Conservation (phyloP, 192 early-diverging fungal species). For the Coemansia sp. region DNA sequence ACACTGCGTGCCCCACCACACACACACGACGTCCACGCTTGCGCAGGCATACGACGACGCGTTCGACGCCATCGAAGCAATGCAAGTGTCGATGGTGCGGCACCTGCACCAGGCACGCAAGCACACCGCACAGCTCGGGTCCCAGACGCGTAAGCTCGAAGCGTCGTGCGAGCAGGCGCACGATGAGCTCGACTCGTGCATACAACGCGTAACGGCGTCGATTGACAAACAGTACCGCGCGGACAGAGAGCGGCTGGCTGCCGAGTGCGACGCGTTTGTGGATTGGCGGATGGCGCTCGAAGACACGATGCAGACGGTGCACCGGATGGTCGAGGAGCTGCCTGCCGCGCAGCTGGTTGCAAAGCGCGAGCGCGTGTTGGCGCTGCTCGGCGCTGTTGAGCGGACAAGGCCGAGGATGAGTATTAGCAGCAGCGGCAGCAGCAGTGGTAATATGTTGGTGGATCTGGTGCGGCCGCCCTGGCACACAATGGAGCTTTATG, state of each 20-base stretch:
- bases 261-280: not conserved
- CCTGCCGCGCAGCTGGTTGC: constrained; percentile 34
- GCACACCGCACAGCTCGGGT: constrained; percentile 20
- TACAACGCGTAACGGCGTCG: not conserved
- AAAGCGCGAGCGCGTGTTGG: constrained; percentile 13
- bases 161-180: constrained; percentile 11
- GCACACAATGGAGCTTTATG: constrained; percentile 2
- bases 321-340: constrained; percentile 41
- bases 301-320: constrained; percentile 24
- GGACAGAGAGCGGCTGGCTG: too few species aligned
- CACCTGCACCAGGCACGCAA: constrained; percentile 30
- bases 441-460: too few species aligned
- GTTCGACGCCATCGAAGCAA: constrained; percentile 36
- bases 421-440: too few species aligned
- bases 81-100: constrained; percentile 30
- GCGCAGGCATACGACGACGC: constrained; percentile 47
- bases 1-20: constrained; percentile 25
- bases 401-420: constrained; percentile 24
- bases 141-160: not conserved
- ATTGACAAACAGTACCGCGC: not conserved
- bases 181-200: constrained; percentile 2
- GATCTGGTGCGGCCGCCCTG: constrained; percentile 7
- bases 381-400: constrained; percentile 10
- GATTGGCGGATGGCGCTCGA: constrained; percentile 34
- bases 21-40: constrained; percentile 24